phyloP scores from a whole-genome alignment of 352 stramenopile genomes.

The Globisporangium canariense region DNA sequence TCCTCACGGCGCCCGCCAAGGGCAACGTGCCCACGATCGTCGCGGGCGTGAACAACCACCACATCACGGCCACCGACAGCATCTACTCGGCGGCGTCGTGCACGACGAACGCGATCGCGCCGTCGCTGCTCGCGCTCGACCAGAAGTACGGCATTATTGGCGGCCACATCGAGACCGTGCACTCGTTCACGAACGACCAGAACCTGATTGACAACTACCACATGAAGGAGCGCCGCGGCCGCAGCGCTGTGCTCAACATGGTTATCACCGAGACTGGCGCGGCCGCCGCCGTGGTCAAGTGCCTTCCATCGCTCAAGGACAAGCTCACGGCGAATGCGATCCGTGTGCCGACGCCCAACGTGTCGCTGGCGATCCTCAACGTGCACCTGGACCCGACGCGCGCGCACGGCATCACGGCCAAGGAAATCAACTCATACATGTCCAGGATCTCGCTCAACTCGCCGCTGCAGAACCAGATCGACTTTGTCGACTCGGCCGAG shows the following conservation, averaged over 20 bases:
- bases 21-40: conserved; percentile 75
- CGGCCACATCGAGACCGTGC: conserved; percentile 86
- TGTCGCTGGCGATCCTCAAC: conserved; percentile 98
- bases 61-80: conserved; percentile 46
- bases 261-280: conserved; percentile 87
- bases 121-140: conserved; percentile 67
- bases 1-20: conserved; percentile 76
- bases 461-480: conserved; percentile 85
- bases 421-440: conserved; percentile 78
- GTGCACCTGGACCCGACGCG: conserved; percentile 86
- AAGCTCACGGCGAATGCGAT: conserved; percentile 99
- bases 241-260: conserved; percentile 87
- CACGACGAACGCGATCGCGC: conserved; percentile 85
- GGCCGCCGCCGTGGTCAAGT: conserved; percentile 80
- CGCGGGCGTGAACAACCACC: conserved; percentile 73
- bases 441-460: conserved; percentile 81
- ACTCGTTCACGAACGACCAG: conserved; percentile 91
- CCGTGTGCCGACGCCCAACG: conserved; percentile 97
- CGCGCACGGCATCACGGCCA: conserved; percentile 50
- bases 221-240: conserved; percentile 82
- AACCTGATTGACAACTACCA: conserved; percentile 90
- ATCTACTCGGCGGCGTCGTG: conserved; percentile 84
- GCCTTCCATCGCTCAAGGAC: conserved; percentile 91
- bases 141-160: conserved; percentile 81
- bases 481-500: conserved; percentile 84